These are phyloP conservation scores for Luzula sylvatica DNA, from an alignment of 176 grass and related monocot genomes.

Conservation along the genomic window DNA sequence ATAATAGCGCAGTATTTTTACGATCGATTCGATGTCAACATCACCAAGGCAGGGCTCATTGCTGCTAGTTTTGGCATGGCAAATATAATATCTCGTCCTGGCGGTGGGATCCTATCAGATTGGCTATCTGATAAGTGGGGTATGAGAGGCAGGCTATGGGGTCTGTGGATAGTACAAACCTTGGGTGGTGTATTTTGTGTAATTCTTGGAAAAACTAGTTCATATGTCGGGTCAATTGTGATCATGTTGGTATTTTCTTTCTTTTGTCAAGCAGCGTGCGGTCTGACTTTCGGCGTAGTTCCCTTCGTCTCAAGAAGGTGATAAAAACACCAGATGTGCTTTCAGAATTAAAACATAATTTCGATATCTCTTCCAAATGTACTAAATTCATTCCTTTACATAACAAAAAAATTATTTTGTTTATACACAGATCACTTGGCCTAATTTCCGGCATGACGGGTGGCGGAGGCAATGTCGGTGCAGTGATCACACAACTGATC, in stretches of 20 bases:
- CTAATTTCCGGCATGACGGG: constrained; percentile 88
- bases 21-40: constrained; percentile 70
- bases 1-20: constrained; percentile 91
- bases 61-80: constrained; percentile 86
- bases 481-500: constrained; percentile 78
- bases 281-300: constrained; percentile 77
- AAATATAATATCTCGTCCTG: constrained; percentile 64
- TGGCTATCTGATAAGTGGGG: constrained; percentile 47
- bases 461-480: constrained; percentile 68
- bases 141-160: constrained; percentile 89
- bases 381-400: no score
- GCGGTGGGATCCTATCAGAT: constrained; percentile 64
- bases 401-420: background rate
- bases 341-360: no score
- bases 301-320: constrained; percentile 70
- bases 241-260: constrained; percentile 86
- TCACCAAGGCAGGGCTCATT: constrained; percentile 52
- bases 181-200: constrained; percentile 55
- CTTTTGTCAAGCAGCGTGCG: constrained; percentile 73
- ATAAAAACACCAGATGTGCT: background rate
- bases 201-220: constrained; percentile 34
- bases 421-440: constrained; percentile 46
- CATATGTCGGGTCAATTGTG: constrained; percentile 34
- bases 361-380: no score
- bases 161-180: constrained; percentile 69